phyloP scores from a whole-genome alignment of 2,329 filamentous ascomycete species.

The Alternaria brassicicola region DNA sequence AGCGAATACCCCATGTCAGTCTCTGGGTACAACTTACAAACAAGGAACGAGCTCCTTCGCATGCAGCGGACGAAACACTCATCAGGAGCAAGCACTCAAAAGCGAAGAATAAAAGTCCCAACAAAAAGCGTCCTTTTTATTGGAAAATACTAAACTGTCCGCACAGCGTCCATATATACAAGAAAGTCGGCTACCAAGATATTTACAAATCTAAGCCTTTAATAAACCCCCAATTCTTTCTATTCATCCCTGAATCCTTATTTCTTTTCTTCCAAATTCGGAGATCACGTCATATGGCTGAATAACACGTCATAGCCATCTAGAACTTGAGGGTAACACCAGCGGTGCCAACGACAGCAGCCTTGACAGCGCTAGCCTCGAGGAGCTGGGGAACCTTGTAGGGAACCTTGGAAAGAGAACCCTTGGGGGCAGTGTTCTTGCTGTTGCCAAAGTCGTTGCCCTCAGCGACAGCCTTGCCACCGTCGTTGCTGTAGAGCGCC shows the following conservation, averaged over 20 bases:
- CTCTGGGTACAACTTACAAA: too few relatives aligned
- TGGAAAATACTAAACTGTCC: neutral
- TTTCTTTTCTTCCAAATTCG: neutral
- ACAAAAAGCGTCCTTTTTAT: neutral
- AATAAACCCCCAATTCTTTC: neutral
- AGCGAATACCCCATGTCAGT: too few relatives aligned
- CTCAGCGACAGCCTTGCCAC: conserved; percentile 46
- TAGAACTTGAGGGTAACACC: conserved; percentile 44
- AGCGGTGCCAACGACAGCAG: conserved; percentile 49
- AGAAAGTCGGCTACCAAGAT: neutral
- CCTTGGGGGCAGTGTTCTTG: conserved; percentile 40
- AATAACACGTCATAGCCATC: neutral
- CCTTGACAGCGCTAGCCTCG: conserved; percentile 44
- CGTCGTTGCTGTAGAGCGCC: conserved; percentile 44
- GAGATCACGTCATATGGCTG: neutral
- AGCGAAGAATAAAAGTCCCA: too few relatives aligned
- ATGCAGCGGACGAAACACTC: neutral
- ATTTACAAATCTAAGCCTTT: neutral
- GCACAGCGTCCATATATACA: conserved; percentile 14
- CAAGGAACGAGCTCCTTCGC: too few relatives aligned
- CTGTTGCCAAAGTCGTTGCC: conserved; percentile 51
- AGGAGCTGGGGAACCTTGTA: conserved; percentile 44
- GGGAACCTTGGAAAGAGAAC: conserved; percentile 42
- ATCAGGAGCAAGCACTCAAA: neutral
- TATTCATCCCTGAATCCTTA: neutral